Base-by-base conservation (phyloP, 2,329 filamentous ascomycete genomes). In the Grosmannia clavigera region DNA sequence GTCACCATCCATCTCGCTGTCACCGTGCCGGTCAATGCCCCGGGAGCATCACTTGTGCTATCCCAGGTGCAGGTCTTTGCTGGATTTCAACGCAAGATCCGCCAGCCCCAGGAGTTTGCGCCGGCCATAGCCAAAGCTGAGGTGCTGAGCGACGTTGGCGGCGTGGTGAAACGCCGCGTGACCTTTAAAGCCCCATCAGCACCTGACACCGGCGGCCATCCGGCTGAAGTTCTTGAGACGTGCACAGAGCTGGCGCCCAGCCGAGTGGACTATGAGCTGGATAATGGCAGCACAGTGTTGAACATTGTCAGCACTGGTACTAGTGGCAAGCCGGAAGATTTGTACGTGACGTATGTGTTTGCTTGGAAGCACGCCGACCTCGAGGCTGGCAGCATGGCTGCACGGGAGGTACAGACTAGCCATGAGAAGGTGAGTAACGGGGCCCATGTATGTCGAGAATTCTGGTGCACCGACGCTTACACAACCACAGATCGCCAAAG, bases 331-430 rank as follows among this genome's bases (percentile, higher is more conserved):
- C 58, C 65, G 6, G 56, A 61, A 1, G 67, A 70, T 31, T 55
- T 72, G 38, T 69, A 64, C 54, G 61, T 73, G 64, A 72, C 71
- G 14, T 72, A 70, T 61, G 62, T 67, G 1, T 73, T 73, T 63
- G 66, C 68, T 31, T 70, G 70, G 69, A 64, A 64, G 57, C 61
- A 68, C 58, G 57, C 63, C 9, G 65, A 60, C 0, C 61, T 68
- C 2, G 63, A 58, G 54, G 60, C 58, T 55, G 67, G 66, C 48
- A 65, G 64, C 33, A 64, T 65, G 25, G 65, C 65, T 35, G 65
- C 62, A 22, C 50, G 40, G 55, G 63, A 57, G 38, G 57, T 66
- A 56, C 60, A 65, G 64, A 67, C 53, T 5, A 54, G 25, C 60
- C 65, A 67, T 58, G 62, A 65, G 56, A 61, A 66, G 64, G 69